Conservation (phyloP, 2,329 filamentous ascomycete species). For the Gaeumannomyces sp. region DNA sequence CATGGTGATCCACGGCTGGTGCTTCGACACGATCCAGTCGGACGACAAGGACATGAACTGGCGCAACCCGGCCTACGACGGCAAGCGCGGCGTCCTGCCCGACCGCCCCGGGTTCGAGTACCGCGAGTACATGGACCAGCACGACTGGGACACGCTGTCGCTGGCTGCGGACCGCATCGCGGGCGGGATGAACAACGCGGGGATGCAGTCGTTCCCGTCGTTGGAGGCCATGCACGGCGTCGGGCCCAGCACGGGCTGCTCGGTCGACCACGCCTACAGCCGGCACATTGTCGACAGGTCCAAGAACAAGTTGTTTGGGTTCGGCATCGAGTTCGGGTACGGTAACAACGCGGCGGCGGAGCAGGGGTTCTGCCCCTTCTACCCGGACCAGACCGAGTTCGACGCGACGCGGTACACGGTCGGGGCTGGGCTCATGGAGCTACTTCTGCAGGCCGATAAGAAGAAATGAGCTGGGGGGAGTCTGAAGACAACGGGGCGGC, state of each 20-base stretch:
- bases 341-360: slow-evolving; percentile 19
- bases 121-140: slow-evolving; percentile 36
- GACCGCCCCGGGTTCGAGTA: slow-evolving; percentile 23
- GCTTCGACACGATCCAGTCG: slow-evolving; percentile 46
- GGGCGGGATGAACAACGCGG: slow-evolving; percentile 17
- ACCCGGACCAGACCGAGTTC: slow-evolving; percentile 36
- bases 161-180: slow-evolving; percentile 7
- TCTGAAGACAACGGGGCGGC: background rate
- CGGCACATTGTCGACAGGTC: slow-evolving; percentile 31
- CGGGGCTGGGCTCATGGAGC: slow-evolving; percentile 41
- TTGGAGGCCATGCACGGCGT: slow-evolving; percentile 20
- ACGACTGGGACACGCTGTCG: slow-evolving; percentile 33
- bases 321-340: slow-evolving; percentile 43
- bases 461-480: background rate
- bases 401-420: slow-evolving; percentile 38
- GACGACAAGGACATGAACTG: slow-evolving; percentile 42
- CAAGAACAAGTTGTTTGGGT: slow-evolving; percentile 33
- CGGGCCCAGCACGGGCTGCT: slow-evolving; percentile 39
- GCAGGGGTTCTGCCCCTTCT: slow-evolving; percentile 33
- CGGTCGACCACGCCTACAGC: slow-evolving; percentile 40
- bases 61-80: slow-evolving; percentile 44
- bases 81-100: slow-evolving; percentile 24
- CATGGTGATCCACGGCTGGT: slow-evolving; percentile 50
- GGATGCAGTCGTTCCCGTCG: slow-evolving; percentile 24
- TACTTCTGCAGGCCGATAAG: slow-evolving; percentile 18